These are phyloP conservation scores for Sugiyamaella smithiae DNA, from an alignment of 805 yeast species.

Conservation along the genomic window DNA sequence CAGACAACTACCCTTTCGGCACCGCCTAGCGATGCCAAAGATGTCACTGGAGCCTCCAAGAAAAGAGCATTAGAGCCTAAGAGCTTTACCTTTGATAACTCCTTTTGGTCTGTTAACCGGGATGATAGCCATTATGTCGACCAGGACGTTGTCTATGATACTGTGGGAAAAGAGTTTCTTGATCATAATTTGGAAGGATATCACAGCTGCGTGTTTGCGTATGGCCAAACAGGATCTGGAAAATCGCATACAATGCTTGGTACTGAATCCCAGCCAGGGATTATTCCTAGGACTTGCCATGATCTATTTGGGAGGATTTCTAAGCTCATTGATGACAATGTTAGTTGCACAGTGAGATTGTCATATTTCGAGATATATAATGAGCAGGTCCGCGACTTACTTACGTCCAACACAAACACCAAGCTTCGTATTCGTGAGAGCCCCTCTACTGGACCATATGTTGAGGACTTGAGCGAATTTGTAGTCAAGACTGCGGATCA, in stretches of 20 bases:
- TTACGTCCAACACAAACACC: slow-evolving; percentile 27
- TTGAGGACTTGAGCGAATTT: slow-evolving; percentile 61
- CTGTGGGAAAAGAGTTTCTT: slow-evolving; percentile 57
- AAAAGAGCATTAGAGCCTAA: slow-evolving; percentile 34
- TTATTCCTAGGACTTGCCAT: slow-evolving; percentile 60
- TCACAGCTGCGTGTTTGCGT: slow-evolving; percentile 72
- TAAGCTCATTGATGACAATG: slow-evolving; percentile 36
- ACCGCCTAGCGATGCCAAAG: slow-evolving; percentile 16
- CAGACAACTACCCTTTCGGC: slow-evolving; percentile 24
- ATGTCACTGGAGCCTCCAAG: slow-evolving; percentile 17
- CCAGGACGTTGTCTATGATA: slow-evolving; percentile 51
- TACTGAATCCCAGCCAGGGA: slow-evolving; percentile 48
- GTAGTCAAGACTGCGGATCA: slow-evolving; percentile 48
- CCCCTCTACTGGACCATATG: slow-evolving; percentile 65
- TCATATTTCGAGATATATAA: slow-evolving; percentile 76
- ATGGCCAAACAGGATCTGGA: slow-evolving; percentile 84
- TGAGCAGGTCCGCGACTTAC: slow-evolving; percentile 68
- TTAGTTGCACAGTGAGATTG: slow-evolving; percentile 45
- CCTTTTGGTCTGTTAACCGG: slow-evolving; percentile 48
- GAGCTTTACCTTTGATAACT: slow-evolving; percentile 49
- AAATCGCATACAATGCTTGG: slow-evolving; percentile 84
- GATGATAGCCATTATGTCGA: slow-evolving; percentile 39
- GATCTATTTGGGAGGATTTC: slow-evolving; percentile 49
- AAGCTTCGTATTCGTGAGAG: slow-evolving; percentile 60
- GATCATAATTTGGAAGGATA: slow-evolving; percentile 66